These are phyloP conservation scores for Starmera quercuum DNA, from an alignment of 805 yeast species.

Conservation along the genomic window DNA sequence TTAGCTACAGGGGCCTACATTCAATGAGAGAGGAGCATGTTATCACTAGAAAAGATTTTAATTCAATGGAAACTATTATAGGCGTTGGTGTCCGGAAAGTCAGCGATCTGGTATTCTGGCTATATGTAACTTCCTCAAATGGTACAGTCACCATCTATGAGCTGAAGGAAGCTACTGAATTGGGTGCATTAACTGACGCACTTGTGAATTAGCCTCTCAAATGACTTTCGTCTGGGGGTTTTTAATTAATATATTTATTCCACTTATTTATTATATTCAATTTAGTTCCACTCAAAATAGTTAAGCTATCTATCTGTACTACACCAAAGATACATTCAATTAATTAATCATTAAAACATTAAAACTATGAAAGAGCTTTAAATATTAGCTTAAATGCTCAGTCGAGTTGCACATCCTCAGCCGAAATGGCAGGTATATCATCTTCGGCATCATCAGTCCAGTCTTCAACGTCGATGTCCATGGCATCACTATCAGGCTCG, in stretches of 20 bases:
- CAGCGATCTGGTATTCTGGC: constrained; percentile 2
- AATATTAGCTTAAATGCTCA: not conserved
- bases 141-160: not conserved
- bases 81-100: constrained; percentile 10
- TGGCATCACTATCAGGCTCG: constrained; percentile 43
- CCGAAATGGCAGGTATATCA: constrained; percentile 21
- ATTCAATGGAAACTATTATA: constrained; percentile 7
- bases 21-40: constrained; percentile 35
- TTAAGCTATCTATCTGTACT: too few relatives aligned
- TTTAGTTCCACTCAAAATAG: not conserved
- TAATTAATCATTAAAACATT: not conserved
- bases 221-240: not conserved
- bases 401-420: constrained; percentile 2
- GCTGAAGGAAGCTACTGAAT: not conserved
- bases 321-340: not conserved
- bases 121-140: not conserved
- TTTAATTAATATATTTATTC: not conserved
- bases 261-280: not conserved
- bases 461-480: constrained; percentile 49
- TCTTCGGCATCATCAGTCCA: constrained; percentile 57
- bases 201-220: not conserved
- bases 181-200: not conserved
- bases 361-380: too few relatives aligned
- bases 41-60: constrained; percentile 18
- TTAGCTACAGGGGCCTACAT: constrained; percentile 32